Evolutionary conservation across 179 eudicot species (phyloP).

Genomic region (Amaranthus tricolor): DNA sequence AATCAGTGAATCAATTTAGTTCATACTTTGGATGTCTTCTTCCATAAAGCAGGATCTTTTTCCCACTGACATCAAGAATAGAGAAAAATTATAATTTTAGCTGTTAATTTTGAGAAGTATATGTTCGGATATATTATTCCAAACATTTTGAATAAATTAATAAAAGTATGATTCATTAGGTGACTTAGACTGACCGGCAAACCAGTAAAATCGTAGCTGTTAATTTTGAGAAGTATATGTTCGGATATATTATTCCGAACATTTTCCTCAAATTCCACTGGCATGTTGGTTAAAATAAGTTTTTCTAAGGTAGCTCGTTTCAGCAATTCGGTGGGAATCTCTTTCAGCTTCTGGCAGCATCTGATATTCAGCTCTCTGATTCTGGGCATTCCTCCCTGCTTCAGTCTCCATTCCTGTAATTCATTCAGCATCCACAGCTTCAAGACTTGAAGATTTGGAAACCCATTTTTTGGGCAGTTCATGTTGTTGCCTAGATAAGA

Average conservation of each 20-base stretch:
- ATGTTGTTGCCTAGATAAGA: slow-evolving; percentile 30
- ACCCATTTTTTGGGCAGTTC: slow-evolving; percentile 29
- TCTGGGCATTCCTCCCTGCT: slow-evolving; percentile 32
- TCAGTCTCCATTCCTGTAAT: slow-evolving; percentile 33
- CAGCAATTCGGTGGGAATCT: slow-evolving; percentile 27
- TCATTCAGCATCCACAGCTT: slow-evolving; percentile 45
- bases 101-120: slow-evolving; percentile 20
- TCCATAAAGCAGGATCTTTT: slow-evolving; percentile 16
- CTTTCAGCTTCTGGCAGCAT: slow-evolving; percentile 30
- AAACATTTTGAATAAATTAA: slow-evolving; percentile 7
- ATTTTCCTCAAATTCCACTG: slow-evolving; percentile 19
- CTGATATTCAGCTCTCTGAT: slow-evolving; percentile 40
- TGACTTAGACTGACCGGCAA: slow-evolving; percentile 34
- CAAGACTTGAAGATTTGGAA: slow-evolving; percentile 31
- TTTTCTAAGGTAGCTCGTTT: slow-evolving; percentile 29
- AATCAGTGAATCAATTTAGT: slow-evolving; percentile 3
- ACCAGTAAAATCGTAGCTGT: slow-evolving; percentile 22
- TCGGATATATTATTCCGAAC: slow-evolving; percentile 4
- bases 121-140: background rate
- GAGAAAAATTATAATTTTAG: background rate
- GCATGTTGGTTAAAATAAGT: slow-evolving; percentile 40
- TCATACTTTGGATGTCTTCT: background rate
- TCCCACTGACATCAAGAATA: slow-evolving; percentile 20
- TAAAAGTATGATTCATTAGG: background rate
- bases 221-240: slow-evolving; percentile 14